A percentile compares a stretch with the other conserved stretches of the same genome.
Evolutionary conservation across 2,329 filamentous ascomycete species (phyloP).

Genomic region (Trichothecium roseum): DNA sequence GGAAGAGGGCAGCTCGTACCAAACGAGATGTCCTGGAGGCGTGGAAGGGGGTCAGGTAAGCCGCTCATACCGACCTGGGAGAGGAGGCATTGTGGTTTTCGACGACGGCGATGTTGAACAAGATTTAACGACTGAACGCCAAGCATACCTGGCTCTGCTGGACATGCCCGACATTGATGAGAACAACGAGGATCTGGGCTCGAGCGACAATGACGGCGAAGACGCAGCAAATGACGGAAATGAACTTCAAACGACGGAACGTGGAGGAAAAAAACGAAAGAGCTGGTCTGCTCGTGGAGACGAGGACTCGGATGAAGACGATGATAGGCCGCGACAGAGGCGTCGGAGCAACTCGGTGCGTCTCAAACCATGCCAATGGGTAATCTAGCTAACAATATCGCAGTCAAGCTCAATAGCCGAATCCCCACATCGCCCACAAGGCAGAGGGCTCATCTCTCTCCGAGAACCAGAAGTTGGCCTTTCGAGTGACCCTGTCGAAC

Average conservation of each 20-base stretch:
- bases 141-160: slow-evolving; percentile 75
- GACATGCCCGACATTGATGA: slow-evolving; percentile 89
- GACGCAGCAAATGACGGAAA: slow-evolving; percentile 38
- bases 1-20: slow-evolving; percentile 33
- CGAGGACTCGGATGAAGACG: slow-evolving; percentile 62
- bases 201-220: slow-evolving; percentile 47
- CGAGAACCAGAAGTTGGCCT: slow-evolving; percentile 33
- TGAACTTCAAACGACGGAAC: slow-evolving; percentile 8
- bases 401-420: slow-evolving; percentile 56
- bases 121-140: slow-evolving; percentile 61
- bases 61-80: slow-evolving; percentile 62
- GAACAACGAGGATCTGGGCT: slow-evolving; percentile 53
- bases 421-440: slow-evolving; percentile 50
- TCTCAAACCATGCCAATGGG: not conserved
- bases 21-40: slow-evolving; percentile 48
- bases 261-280: slow-evolving; percentile 62
- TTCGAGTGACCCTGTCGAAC: slow-evolving; percentile 39
- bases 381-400: slow-evolving; percentile 4
- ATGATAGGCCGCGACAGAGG: slow-evolving; percentile 66
- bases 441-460: slow-evolving; percentile 49
- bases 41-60: slow-evolving; percentile 65
- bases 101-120: slow-evolving; percentile 94
- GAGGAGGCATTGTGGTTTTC: slow-evolving; percentile 84
- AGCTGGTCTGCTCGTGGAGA: slow-evolving; percentile 64
- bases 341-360: slow-evolving; percentile 80